Evolutionary conservation across 73 alveolate genomes (phyloP).

Genomic region (Urostyla sp.): DNA sequence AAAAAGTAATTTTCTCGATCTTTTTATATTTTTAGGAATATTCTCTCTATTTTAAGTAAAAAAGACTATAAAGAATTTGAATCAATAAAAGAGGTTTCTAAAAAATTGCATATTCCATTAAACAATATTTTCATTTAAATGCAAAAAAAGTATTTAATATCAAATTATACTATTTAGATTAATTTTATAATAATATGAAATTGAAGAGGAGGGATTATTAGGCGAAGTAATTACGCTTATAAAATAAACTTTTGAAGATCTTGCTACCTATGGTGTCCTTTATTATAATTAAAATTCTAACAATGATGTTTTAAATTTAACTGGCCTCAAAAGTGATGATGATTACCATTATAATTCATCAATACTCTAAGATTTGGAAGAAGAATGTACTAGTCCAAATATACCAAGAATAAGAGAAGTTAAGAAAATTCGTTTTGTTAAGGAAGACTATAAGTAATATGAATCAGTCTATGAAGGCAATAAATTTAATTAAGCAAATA

Average conservation of each 20-base stretch:
- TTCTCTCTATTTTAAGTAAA: background rate
- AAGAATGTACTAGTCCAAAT: slow-evolving; percentile 4
- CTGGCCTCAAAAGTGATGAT: background rate
- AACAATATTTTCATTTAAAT: slow-evolving; percentile 25
- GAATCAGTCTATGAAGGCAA: slow-evolving; percentile 18
- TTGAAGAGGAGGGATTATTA: slow-evolving; percentile 8
- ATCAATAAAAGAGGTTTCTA: slow-evolving; percentile 11
- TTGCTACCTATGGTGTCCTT: slow-evolving; percentile 18
- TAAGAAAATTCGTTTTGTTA: background rate
- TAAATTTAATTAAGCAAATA: too few relatives aligned
- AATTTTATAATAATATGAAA: too few relatives aligned
- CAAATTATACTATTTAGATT: too few relatives aligned
- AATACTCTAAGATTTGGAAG: background rate
- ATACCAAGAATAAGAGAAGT: background rate
- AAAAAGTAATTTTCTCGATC: slow-evolving; percentile 9
- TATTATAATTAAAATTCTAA: background rate
- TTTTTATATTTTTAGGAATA: background rate
- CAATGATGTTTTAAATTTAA: background rate
- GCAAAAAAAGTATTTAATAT: slow-evolving; percentile 1
- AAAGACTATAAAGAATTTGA: slow-evolving; percentile 37
- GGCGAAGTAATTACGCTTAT: slow-evolving; percentile 22
- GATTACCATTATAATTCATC: too few relatives aligned
- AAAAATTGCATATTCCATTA: slow-evolving; percentile 3
- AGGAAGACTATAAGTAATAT: background rate
- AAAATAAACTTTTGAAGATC: slow-evolving; percentile 41